These are phyloP conservation scores for Naganishia randhawae DNA, from an alignment of 768 basidiomycete species.

Conservation along the genomic window DNA sequence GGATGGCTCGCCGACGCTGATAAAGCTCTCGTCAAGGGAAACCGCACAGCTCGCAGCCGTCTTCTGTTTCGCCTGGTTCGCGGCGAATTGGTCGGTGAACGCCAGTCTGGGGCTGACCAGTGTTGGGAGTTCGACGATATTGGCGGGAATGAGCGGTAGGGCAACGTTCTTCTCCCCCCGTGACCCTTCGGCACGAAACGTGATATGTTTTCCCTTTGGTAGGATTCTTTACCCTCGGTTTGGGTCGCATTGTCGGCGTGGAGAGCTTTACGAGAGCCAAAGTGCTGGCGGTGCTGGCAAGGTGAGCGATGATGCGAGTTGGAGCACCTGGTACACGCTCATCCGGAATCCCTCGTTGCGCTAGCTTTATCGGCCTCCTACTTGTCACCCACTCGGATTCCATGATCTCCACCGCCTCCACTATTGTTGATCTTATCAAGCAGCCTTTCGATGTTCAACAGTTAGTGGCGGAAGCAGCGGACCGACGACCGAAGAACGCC, in stretches of 20 bases:
- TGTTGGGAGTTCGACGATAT: constrained; percentile 87
- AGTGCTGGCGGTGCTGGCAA: constrained; percentile 69
- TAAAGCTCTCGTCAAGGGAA: constrained; percentile 59
- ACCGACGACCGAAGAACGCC: constrained; percentile 49
- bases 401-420: constrained; percentile 22
- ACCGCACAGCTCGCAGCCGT: constrained; percentile 72
- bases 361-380: constrained; percentile 73
- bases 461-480: neutral
- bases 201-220: constrained; percentile 20
- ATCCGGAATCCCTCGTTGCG: neutral
- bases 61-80: constrained; percentile 86
- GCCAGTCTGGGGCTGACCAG: constrained; percentile 78
- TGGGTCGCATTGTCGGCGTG: constrained; percentile 77
- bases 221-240: constrained; percentile 89
- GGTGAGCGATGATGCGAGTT: constrained; percentile 55
- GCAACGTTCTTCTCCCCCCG: constrained; percentile 15
- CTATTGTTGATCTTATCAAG: constrained; percentile 20
- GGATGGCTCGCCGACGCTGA: neutral
- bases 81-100: constrained; percentile 88
- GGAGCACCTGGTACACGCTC: neutral
- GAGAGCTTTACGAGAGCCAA: constrained; percentile 72
- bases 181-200: neutral
- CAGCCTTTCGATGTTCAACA: constrained; percentile 24
- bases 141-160: constrained; percentile 84
- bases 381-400: constrained; percentile 88